Conservation (phyloP, 108 stramenopile species). For the Conticribra weissflogii region DNA sequence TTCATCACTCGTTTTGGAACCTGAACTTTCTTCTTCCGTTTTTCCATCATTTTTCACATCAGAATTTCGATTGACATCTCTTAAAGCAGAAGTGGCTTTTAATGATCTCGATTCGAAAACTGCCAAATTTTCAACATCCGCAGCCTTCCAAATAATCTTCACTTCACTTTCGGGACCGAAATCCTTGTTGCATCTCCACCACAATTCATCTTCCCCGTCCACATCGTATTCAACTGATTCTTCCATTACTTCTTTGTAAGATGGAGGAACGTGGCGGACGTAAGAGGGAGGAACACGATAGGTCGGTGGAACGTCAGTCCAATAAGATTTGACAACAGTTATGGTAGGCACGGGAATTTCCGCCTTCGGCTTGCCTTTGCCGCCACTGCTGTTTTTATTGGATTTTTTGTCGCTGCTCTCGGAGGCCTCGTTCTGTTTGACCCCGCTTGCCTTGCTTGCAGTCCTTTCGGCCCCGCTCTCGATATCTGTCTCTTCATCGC, state of each 20-base stretch:
- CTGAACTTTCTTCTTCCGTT: too few species aligned
- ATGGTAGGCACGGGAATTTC: conserved; percentile 86
- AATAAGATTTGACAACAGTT: conserved; percentile 61
- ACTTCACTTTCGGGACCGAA: conserved; percentile 57
- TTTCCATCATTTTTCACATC: too few species aligned
- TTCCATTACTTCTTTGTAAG: conserved; percentile 48
- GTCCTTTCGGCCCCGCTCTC: not conserved
- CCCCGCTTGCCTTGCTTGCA: not conserved
- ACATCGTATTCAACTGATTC: conserved; percentile 68
- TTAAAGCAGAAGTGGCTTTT: too few species aligned
- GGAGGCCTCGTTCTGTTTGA: conserved; percentile 11
- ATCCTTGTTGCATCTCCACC: conserved; percentile 68
- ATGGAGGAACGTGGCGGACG: conserved; percentile 64
- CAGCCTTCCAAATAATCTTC: conserved; percentile 21
- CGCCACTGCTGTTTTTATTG: conserved; percentile 38
- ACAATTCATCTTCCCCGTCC: conserved; percentile 80
- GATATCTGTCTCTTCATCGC: not conserved
- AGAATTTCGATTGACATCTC: too few species aligned
- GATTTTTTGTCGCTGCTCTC: conserved; percentile 58
- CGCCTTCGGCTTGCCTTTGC: conserved; percentile 37
- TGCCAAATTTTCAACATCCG: conserved; percentile 3
- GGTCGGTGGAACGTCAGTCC: conserved; percentile 64
- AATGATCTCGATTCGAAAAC: too few species aligned
- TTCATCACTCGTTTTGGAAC: too few species aligned
- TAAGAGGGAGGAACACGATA: conserved; percentile 64